Conservation (phyloP, 2,329 filamentous ascomycete species). For the Shiraia bambusicola region DNA sequence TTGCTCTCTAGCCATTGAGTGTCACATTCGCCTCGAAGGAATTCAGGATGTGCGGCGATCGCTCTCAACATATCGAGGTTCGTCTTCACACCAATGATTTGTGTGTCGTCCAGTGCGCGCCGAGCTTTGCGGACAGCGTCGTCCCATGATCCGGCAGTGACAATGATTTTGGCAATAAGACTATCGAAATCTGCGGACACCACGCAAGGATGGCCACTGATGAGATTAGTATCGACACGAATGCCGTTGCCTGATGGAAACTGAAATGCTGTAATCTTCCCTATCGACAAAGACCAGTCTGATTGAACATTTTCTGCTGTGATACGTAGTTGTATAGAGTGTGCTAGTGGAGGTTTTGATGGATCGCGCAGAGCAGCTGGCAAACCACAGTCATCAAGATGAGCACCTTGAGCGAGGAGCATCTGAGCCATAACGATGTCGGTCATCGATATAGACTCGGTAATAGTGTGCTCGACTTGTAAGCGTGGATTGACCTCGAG, state of each 20-base stretch:
- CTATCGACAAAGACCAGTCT: slow-evolving; percentile 60
- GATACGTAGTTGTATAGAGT: slow-evolving; percentile 59
- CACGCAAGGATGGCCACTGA: slow-evolving; percentile 45
- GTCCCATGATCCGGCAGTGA: slow-evolving; percentile 58
- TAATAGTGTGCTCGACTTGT: slow-evolving; percentile 65
- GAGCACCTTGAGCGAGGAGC: slow-evolving; percentile 54
- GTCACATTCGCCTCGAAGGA: slow-evolving; percentile 52
- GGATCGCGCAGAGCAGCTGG: slow-evolving; percentile 31
- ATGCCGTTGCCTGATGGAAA: slow-evolving; percentile 61
- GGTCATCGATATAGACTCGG: slow-evolving; percentile 55
- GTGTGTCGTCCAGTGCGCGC: slow-evolving; percentile 58
- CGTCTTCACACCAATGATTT: slow-evolving; percentile 59
- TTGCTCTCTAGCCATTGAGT: slow-evolving; percentile 61
- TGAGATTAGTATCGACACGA: slow-evolving; percentile 58
- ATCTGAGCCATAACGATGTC: slow-evolving; percentile 61
- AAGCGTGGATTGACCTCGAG: slow-evolving; percentile 62
- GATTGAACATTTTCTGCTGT: slow-evolving; percentile 58
- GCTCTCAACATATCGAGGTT: slow-evolving; percentile 58
- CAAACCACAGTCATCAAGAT: slow-evolving; percentile 42
- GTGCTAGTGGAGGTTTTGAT: slow-evolving; percentile 40
- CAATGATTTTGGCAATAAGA: slow-evolving; percentile 60
- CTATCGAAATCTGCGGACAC: slow-evolving; percentile 61
- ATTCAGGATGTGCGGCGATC: slow-evolving; percentile 55
- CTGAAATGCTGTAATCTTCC: slow-evolving; percentile 57
- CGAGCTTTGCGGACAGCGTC: slow-evolving; percentile 55